phyloP scores from a whole-genome alignment of 2,329 filamentous ascomycete species.

The Fusarium globosum region DNA sequence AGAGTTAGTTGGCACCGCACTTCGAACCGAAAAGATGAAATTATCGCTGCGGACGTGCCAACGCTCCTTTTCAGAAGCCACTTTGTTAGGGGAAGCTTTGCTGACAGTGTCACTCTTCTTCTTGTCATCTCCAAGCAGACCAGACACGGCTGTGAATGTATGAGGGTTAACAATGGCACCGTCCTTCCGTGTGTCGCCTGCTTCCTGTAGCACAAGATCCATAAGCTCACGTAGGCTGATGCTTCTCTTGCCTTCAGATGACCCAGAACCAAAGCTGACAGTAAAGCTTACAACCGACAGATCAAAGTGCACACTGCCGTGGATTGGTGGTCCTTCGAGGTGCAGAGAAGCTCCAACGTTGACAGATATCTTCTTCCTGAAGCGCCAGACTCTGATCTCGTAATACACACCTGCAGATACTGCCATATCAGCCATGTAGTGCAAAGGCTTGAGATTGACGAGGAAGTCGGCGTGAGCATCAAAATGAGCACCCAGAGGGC shows the following conservation, averaged over 20 bases:
- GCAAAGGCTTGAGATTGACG: fast-evolving
- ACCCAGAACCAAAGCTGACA: background rate
- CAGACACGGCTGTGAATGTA: background rate
- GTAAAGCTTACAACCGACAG: background rate
- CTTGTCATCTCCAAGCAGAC: background rate
- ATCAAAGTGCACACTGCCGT: background rate
- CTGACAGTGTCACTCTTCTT: background rate
- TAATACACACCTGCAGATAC: background rate
- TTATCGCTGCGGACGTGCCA: background rate
- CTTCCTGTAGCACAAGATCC: background rate
- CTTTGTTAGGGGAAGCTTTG: fast-evolving
- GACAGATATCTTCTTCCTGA: background rate
- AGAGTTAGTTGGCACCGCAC: fast-evolving
- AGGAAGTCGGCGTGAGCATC: background rate
- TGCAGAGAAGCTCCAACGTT: fast-evolving
- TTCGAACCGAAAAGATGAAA: background rate
- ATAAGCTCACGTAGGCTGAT: background rate
- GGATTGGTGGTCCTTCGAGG: background rate
- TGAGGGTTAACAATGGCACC: background rate
- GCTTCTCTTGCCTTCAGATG: fast-evolving
- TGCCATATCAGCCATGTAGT: background rate
- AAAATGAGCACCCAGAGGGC: background rate
- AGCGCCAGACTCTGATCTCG: background rate
- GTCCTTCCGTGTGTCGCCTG: background rate
- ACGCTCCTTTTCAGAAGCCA: fast-evolving